Conservation (phyloP, 2,329 filamentous ascomycete genomes). For the Chaetomiaceae sp. region DNA sequence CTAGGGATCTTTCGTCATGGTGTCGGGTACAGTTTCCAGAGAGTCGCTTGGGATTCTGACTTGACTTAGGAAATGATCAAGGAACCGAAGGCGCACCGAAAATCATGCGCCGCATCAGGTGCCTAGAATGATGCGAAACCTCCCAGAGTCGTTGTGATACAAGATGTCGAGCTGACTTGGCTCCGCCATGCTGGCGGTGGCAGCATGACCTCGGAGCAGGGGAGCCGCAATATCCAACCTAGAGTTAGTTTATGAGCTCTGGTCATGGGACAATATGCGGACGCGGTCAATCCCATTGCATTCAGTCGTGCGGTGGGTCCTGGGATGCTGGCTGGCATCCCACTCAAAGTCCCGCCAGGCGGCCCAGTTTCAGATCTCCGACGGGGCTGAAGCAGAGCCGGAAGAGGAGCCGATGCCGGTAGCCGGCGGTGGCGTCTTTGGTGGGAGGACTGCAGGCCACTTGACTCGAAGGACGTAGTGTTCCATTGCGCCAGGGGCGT, state of each 20-base stretch:
- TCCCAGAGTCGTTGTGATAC: not conserved
- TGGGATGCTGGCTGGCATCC: not conserved
- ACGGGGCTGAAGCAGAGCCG: not conserved
- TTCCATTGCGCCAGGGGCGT: not conserved
- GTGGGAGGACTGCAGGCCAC: not conserved
- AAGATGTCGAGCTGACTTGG: not conserved
- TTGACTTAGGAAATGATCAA: too few species aligned
- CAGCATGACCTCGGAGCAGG: not conserved
- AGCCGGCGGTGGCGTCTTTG: not conserved
- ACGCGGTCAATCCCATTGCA: conserved; percentile 2
- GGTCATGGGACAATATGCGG: not conserved
- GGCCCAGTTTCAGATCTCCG: too few species aligned
- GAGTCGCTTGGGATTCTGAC: too few species aligned
- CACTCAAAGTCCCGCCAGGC: not conserved
- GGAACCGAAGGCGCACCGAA: too few species aligned
- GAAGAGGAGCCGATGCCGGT: not conserved
- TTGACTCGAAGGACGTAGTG: not conserved
- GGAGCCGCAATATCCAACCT: not conserved
- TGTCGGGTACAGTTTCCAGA: too few species aligned
- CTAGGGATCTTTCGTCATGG: not conserved
- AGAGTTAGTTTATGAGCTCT: not conserved
- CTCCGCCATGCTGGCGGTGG: not conserved
- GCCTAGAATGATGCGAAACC: too few species aligned
- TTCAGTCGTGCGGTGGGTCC: not conserved
- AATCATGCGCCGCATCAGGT: too few species aligned